These are phyloP conservation scores for Phytophthora ramorum DNA, from an alignment of 352 stramenopile species.

Conservation along the genomic window DNA sequence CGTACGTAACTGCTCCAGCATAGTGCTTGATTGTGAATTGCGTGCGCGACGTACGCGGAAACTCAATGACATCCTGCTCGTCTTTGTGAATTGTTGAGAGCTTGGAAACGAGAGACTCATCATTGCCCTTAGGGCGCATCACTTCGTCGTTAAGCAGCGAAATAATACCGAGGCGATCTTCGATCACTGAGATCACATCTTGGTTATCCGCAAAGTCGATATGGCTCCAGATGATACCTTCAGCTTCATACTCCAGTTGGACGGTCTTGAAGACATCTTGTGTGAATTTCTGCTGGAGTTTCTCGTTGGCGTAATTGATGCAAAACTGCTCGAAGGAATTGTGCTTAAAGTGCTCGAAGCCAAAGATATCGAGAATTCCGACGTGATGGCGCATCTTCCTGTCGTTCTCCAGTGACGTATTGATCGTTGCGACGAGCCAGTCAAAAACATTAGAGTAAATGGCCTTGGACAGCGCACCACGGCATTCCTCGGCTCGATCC, in stretches of 20 bases:
- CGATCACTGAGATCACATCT: constrained; percentile 88
- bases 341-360: constrained; percentile 94
- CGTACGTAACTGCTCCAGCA: constrained; percentile 93
- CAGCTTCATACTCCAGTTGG: constrained; percentile 88
- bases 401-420: constrained; percentile 75
- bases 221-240: constrained; percentile 94
- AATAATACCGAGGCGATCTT: constrained; percentile 89
- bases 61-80: constrained; percentile 80
- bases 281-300: constrained; percentile 93
- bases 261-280: constrained; percentile 92
- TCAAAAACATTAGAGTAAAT: constrained; percentile 97
- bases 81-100: constrained; percentile 81
- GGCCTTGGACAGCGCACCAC: constrained; percentile 95
- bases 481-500: constrained; percentile 90
- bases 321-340: constrained; percentile 96
- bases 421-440: constrained; percentile 94
- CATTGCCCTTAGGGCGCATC: constrained; percentile 88
- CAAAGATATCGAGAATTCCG: constrained; percentile 95
- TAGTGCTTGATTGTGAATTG: constrained; percentile 96
- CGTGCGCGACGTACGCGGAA: constrained; percentile 74
- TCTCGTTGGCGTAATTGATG: constrained; percentile 94
- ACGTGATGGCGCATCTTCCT: constrained; percentile 67
- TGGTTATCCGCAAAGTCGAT: constrained; percentile 94
- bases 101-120: constrained; percentile 83
- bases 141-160: constrained; percentile 91